A percentile compares a stretch with the other conserved stretches of the same genome.
Conservation (phyloP, 2,329 filamentous ascomycete genomes). For the Aspergillus sp. region DNA sequence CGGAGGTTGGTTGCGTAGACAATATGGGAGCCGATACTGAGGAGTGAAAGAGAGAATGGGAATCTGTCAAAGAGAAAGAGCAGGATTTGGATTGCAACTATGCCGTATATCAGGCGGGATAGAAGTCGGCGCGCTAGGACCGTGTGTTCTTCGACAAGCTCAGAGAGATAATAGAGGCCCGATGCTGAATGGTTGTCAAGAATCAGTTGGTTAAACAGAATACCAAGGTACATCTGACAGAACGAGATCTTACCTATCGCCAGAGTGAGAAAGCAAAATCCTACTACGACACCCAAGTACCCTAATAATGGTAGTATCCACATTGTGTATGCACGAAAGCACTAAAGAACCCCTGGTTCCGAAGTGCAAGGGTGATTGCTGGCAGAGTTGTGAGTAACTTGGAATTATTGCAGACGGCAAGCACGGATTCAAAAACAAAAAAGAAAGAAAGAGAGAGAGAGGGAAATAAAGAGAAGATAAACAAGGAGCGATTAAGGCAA, state of each 20-base stretch:
- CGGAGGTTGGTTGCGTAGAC: slow-evolving; percentile 87
- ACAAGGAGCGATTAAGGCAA: neutral
- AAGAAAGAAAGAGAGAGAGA: neutral
- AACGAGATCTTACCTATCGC: slow-evolving; percentile 76
- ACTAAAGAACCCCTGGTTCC: neutral
- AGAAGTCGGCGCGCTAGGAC: slow-evolving; percentile 88
- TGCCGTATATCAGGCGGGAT: slow-evolving; percentile 76
- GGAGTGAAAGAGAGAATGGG: slow-evolving; percentile 68
- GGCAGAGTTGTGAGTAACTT: neutral
- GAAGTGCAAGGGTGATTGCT: neutral
- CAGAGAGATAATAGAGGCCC: slow-evolving; percentile 97
- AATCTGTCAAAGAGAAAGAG: slow-evolving; percentile 84
- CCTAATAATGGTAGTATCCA: slow-evolving; percentile 94
- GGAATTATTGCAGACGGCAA: neutral
- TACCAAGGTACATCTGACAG: neutral
- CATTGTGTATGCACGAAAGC: slow-evolving; percentile 57
- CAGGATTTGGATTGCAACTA: slow-evolving; percentile 72
- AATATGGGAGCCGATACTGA: slow-evolving; percentile 78
- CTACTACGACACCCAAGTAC: slow-evolving; percentile 80
- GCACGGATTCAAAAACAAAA: neutral
- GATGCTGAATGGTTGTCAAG: slow-evolving; percentile 61
- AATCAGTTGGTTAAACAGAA: neutral
- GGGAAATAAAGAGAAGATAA: too few species aligned
- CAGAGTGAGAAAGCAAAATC: slow-evolving; percentile 91
- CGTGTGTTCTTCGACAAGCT: slow-evolving; percentile 96